Base-by-base conservation (phyloP, 2,329 filamentous ascomycete genomes). In the Xylaria sp. region DNA sequence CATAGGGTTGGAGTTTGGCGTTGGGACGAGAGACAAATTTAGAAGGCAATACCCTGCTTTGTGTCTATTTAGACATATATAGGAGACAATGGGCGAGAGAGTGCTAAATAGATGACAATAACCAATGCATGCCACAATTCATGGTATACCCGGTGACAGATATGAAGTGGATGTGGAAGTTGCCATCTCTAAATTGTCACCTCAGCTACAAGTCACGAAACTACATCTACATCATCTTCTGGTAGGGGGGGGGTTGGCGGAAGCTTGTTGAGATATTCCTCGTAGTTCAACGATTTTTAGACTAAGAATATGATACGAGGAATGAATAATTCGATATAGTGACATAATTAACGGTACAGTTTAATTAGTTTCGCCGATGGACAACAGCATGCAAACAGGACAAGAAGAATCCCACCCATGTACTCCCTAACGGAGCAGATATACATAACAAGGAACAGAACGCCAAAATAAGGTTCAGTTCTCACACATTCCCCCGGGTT, bases 321-420 rank as follows among this genome's bases (percentile, higher is more conserved):
- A 29, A 21, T 13, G 64, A 69, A 51, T 50, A 37, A 50, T 40
- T 61, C 35, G 62, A 27, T 68, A 60, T 65, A 65, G 54, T 64
- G 25, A 71, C 51, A 59, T 72, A 51, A 61, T 64, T 63, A 72
- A 72, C 69, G 69, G 48, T 71, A 73, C 64, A 69, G 60, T 53
- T 55, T 54, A 61, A 69, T 54, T 58, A 61, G 48, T 68, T 58
- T 57, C 48, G 42, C 55, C 58, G 44, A 66, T 61, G 65, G 48
- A 53, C 54, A 54, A 10, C 37, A 40, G 57, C 25, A 51, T 27
- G 18, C 47, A 53, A 32, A 29, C 18, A 48, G 27, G 35, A 32
- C 21, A 35, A 42, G n/a, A 23, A 16, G 23, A 23, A 16, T 18
- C 8, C 35, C 58, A 16, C 42, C 16, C 16, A 51, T 23, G n/a